phyloP scores from a whole-genome alignment of 306 rosid species.

The Bauhinia variegata region DNA sequence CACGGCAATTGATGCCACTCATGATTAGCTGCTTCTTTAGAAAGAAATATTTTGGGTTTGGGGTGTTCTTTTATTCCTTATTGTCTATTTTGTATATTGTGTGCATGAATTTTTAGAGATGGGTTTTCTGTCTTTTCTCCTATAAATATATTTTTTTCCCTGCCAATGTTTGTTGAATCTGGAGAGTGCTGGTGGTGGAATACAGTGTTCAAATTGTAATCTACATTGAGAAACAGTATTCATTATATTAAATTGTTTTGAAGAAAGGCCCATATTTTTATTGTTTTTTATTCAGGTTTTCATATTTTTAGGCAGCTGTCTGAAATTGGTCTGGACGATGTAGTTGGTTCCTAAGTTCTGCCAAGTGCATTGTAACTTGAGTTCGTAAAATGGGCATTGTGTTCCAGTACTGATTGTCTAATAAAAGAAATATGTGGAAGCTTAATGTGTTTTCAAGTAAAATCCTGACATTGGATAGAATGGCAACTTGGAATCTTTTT shows the following conservation, averaged over 20 bases:
- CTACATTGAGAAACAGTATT: conserved; percentile 46
- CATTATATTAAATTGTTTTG: conserved; percentile 52
- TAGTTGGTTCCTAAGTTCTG: too few species aligned
- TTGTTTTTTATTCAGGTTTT: conserved; percentile 6
- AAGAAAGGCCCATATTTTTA: conserved; percentile 27
- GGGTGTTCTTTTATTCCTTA: conserved; percentile 43
- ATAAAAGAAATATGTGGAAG: too few species aligned
- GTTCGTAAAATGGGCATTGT: too few species aligned
- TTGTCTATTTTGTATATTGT: conserved; percentile 86
- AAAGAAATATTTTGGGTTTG: conserved; percentile 42
- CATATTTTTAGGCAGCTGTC: background rate
- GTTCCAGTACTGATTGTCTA: too few species aligned
- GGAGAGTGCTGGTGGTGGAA: conserved; percentile 58
- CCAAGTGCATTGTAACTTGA: too few species aligned
- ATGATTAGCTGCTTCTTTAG: conserved; percentile 48
- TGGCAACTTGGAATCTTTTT: too few species aligned
- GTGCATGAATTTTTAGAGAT: conserved; percentile 63
- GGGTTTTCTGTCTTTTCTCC: conserved; percentile 42
- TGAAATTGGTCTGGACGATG: too few species aligned
- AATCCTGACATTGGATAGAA: too few species aligned
- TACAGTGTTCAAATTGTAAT: conserved; percentile 62
- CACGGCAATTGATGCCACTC: conserved; percentile 59
- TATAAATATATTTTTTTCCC: conserved; percentile 42
- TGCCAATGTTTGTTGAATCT: conserved; percentile 47
- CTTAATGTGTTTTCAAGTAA: too few species aligned